Conservation (phyloP, 2,329 filamentous ascomycete genomes). For the Diaporthe eres region DNA sequence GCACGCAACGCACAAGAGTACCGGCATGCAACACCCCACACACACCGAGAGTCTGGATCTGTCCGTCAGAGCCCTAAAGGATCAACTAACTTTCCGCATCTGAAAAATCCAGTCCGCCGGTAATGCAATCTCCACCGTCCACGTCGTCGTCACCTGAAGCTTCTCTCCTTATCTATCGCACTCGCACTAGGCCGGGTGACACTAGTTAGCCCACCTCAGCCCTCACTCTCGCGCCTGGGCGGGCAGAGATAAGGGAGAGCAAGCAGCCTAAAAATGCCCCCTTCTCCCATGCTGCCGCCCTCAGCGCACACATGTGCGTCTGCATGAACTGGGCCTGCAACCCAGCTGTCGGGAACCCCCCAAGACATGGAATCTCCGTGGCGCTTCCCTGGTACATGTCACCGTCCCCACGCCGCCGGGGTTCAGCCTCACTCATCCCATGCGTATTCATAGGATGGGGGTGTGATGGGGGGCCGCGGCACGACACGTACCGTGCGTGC, state of each 20-base stretch:
- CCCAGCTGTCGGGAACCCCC: neutral
- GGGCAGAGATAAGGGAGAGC: neutral
- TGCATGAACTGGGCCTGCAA: neutral
- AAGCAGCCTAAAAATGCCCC: neutral
- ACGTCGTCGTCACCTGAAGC: neutral
- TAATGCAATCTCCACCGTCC: neutral
- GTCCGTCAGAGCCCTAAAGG: neutral
- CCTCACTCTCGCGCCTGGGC: slow-evolving; percentile 11
- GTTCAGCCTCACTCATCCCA: neutral
- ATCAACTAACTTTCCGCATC: neutral
- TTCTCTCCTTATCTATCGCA: neutral
- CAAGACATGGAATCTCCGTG: neutral
- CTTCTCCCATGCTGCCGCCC: neutral
- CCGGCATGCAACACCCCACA: slow-evolving; percentile 12
- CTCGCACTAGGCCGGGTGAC: neutral
- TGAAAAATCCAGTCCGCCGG: slow-evolving; percentile 18
- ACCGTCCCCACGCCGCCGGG: neutral
- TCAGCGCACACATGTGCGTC: neutral
- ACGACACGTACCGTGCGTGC: slow-evolving; percentile 4
- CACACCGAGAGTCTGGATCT: too few species aligned
- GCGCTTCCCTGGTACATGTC: neutral
- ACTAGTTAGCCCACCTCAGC: slow-evolving; percentile 1
- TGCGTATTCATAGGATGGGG: neutral
- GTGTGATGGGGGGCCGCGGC: neutral
- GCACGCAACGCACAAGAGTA: neutral